Base-by-base conservation (phyloP, 2,329 filamentous ascomycete species). In the Penicillium fuscoglaucum region DNA sequence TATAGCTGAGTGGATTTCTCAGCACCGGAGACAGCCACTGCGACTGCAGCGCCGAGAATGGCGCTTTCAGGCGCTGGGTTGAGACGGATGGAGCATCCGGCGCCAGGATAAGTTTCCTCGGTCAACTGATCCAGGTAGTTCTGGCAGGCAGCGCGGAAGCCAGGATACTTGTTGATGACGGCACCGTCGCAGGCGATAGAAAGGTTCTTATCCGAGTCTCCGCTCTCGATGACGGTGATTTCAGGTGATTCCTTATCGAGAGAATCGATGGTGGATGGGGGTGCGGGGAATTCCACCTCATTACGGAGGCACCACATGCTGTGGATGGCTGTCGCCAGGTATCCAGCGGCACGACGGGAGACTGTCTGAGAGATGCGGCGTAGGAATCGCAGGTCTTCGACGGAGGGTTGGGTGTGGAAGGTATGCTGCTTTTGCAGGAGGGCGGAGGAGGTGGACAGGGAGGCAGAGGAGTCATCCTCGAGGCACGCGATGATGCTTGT, bases 321-420 rank as follows among this genome's bases (percentile, higher is more conserved):
- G 68, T 88, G 84, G 29, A 88, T 83, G 2, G 83, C 84, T 1
- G 83, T 83, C 1, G 86, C 84, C n/a, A 88, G 78, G 64, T 86
- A 87, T 1, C 82, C 84, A 2, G 85, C 82, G 7, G 86, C 85
- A 55, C 86, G 82, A 52, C 77, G 80, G 1, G 84, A 84, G 33
- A 88, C 83, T 3, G 80, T 75, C 47, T 80, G 76, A 29, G 79
- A 79, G 39, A 85, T 70, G 6, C 79, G 77, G 33, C 81, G 79
- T 54, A 88, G 70, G 68, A 87, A 87, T 10, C 74, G 68, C 28
- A 86, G 75, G 59, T 87, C 84, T 39, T 79, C 73, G 26, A 77
- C 71, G 0, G 79, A 73, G 7, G 82, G 78, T 7, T 74, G 69
- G 37, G 69, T 76, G 49, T 69, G 70, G 56, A 84, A 78, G 0